Base-by-base conservation (phyloP, 2,329 filamentous ascomycete species). In the Tolypocladium ovalisporum region DNA sequence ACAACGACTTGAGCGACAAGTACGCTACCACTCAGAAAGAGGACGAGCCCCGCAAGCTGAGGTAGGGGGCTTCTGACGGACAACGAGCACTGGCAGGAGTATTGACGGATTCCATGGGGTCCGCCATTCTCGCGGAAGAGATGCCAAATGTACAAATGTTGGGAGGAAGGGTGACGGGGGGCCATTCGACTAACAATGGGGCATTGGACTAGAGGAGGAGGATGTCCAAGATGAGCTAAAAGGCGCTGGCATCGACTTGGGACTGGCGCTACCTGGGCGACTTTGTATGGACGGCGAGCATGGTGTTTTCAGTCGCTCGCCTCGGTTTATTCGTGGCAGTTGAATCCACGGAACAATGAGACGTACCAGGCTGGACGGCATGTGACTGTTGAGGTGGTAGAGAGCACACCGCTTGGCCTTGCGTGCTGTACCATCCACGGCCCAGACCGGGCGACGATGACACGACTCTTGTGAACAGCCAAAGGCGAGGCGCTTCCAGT, bases 1-100 rank as follows among this genome's bases (percentile, higher is more conserved):
- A 97, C 75, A 84, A 89, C 71, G 84, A 86, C 64, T 79, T 97
- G 66, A 86, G 89, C 62, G 92, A 97, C 69, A 85, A 94, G 79
- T 87, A 92, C 65, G 81, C 85, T 59, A 75, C 78, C 59, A 79
- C 82, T 15, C 76, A 80, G 63, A 65, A 73, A 58, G 75, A 79
- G 52, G 73, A 70, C 15, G 77, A 79, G 35, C 73, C 75, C 56
- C 84, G 82, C 75, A 89, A 89, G 78, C 75, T 78, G 17, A 65
- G 61, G 56, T 66, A 61, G 61, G 44, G 22, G 2, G 24, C 34
- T 40, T 47, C 22, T 52, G 54, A 10, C 27, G 54, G 54, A n/a
- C 9, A 44, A 37, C 9, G n/a, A 27, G 40, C 5, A 9, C 24
- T 39, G 32, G 10, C 17, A 12, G 19, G 40, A 13, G 19, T 9